Conservation (phyloP, 768 basidiomycete species). For the Rickenella mellea region DNA sequence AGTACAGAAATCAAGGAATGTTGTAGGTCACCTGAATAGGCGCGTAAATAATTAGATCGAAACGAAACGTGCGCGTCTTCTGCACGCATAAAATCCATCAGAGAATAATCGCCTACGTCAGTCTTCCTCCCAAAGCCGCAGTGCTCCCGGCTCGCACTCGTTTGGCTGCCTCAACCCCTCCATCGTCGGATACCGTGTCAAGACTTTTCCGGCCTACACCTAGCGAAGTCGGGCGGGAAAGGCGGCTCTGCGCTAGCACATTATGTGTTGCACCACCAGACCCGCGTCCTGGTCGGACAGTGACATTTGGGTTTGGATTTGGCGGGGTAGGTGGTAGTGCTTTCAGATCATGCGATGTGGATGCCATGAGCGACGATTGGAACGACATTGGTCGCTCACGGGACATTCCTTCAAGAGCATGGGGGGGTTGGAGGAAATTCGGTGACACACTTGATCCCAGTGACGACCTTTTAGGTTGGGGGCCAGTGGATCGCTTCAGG, state of each 20-base stretch:
- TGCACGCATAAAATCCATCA: too few relatives aligned
- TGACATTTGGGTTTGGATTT: slow-evolving; percentile 37
- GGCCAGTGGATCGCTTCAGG: slow-evolving; percentile 53
- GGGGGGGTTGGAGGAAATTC: slow-evolving; percentile 1
- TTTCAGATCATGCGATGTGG: not conserved
- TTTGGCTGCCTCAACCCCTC: slow-evolving; percentile 16
- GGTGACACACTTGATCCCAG: slow-evolving; percentile 39
- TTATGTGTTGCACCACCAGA: slow-evolving; percentile 24
- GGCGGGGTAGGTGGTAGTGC: slow-evolving; percentile 16
- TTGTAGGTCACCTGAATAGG: too few relatives aligned
- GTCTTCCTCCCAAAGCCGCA: not conserved
- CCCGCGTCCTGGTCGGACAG: slow-evolving; percentile 34
- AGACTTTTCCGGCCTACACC: slow-evolving; percentile 32
- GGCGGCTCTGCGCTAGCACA: slow-evolving; percentile 31
- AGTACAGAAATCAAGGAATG: too few relatives aligned
- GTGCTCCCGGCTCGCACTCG: not conserved
- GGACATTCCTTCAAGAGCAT: not conserved
- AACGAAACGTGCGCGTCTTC: too few relatives aligned
- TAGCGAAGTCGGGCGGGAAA: slow-evolving; percentile 32
- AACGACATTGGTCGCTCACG: not conserved
- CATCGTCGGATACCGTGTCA: slow-evolving; percentile 20
- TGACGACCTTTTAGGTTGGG: slow-evolving; percentile 52
- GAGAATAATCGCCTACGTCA: too few relatives aligned
- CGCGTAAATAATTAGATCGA: too few relatives aligned
- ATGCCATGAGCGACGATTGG: not conserved